These are phyloP conservation scores for Penicillium psychrosexuale DNA, from an alignment of 2,329 filamentous ascomycete genomes.

Conservation along the genomic window DNA sequence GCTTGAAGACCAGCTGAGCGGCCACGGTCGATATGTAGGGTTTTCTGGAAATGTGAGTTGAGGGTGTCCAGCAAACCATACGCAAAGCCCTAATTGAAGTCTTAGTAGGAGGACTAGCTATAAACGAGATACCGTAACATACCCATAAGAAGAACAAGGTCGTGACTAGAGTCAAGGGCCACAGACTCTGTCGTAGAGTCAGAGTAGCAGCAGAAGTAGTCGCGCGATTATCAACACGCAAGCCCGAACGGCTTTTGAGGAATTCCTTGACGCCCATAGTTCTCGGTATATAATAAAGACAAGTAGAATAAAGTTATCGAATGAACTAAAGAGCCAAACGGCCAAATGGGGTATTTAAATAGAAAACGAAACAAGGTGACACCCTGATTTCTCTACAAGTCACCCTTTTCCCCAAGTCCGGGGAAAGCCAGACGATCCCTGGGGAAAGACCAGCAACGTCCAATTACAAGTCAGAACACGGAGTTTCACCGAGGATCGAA, in stretches of 20 bases:
- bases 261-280: conserved; percentile 30
- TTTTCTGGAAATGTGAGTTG: conserved; percentile 58
- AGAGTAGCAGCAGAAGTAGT: conserved; percentile 43
- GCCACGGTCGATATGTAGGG: conserved; percentile 53
- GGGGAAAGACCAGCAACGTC: not conserved
- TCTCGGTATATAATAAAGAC: not conserved
- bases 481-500: not conserved
- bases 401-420: conserved; percentile 7
- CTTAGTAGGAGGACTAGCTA: not conserved
- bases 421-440: conserved; percentile 10
- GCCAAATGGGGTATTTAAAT: not conserved
- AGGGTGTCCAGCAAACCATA: conserved; percentile 51
- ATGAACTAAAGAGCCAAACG: not conserved
- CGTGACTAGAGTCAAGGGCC: conserved; percentile 46
- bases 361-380: conserved; percentile 3
- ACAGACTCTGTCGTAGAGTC: conserved; percentile 45
- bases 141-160: conserved; percentile 55
- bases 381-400: conserved; percentile 5
- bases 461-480: not conserved
- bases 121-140: not conserved
- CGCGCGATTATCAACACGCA: conserved; percentile 34
- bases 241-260: conserved; percentile 31
- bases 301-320: not conserved
- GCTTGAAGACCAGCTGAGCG: conserved; percentile 62
- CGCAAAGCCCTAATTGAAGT: conserved; percentile 41